Percentiles rank a stretch among this genome's conserved stretches.
Conservation (phyloP, 1,139 yeast species). For the Geotrichum phurueaensis region DNA sequence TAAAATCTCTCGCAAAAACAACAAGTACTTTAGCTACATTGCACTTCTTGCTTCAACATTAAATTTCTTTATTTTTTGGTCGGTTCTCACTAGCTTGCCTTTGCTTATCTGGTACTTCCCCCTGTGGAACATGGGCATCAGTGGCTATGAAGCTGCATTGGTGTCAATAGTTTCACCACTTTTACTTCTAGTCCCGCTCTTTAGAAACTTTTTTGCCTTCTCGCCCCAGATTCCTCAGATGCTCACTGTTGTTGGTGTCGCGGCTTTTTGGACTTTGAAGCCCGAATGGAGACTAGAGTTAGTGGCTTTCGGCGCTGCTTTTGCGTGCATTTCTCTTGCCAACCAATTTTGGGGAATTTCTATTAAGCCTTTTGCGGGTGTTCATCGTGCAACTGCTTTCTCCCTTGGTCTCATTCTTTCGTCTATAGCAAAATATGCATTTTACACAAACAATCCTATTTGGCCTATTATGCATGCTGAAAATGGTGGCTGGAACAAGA, state of each 20-base stretch:
- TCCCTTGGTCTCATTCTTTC: slow-evolving; percentile 68
- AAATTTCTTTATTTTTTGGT: slow-evolving; percentile 65
- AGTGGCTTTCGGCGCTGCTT: slow-evolving; percentile 61
- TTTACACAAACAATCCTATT: slow-evolving; percentile 82
- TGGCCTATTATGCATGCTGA: slow-evolving; percentile 91
- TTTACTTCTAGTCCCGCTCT: slow-evolving; percentile 48
- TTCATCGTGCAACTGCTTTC: slow-evolving; percentile 56
- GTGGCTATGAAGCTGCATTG: slow-evolving; percentile 82
- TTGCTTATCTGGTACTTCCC: slow-evolving; percentile 96
- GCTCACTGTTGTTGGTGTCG: slow-evolving; percentile 65
- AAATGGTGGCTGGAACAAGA: slow-evolving; percentile 79
- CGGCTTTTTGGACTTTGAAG: slow-evolving; percentile 58
- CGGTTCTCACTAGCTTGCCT: slow-evolving; percentile 71
- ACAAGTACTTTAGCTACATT: slow-evolving; percentile 25
- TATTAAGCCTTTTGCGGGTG: slow-evolving; percentile 41
- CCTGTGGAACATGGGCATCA: slow-evolving; percentile 94
- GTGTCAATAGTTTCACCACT: slow-evolving; percentile 54
- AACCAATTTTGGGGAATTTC: slow-evolving; percentile 52
- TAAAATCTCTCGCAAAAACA: slow-evolving; percentile 17
- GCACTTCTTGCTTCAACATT: slow-evolving; percentile 29
- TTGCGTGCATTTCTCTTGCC: slow-evolving; percentile 58
- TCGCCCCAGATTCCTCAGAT: slow-evolving; percentile 48
- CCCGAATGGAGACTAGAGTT: slow-evolving; percentile 66
- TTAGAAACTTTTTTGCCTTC: slow-evolving; percentile 46
- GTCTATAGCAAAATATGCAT: slow-evolving; percentile 66